Evolutionary conservation across 768 basidiomycete species (phyloP), one percentile per base, ranked within the genome.

Genomic region (Leccinum boreale): DNA sequence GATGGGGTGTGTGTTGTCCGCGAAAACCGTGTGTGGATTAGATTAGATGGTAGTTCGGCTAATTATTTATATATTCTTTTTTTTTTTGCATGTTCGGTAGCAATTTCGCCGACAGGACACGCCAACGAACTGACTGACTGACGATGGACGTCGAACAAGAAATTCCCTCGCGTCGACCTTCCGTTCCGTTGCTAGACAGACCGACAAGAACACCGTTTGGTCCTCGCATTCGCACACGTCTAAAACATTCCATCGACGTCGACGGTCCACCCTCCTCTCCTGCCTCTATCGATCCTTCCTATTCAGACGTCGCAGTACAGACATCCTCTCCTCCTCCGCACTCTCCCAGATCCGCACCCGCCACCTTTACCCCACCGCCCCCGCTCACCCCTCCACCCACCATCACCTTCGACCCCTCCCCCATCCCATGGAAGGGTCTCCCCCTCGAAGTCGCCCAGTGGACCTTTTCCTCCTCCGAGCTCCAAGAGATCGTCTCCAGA

Each of bases 371-470:
- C 2, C 12, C 65, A 3, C 70, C 70, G 2, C 60, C 69, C 5
- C 64, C 77, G 0, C 75, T 87, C 44, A 70, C 76, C 0, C 76
- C 78, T 0, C 81, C 86, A 0, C 79, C 82, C 2, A 55, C 75
- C 15, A 68, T 90, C 62, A 77, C 75, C 39, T 89, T 90, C 65
- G 84, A 86, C 5, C 69, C 79, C 10, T 65, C 71, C 0, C 78
- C 81, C n/a, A 76, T 89, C 17, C 73, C 77, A 50, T 90, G 83
- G 84, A 87, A 87, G 59, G 84, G 82, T 2, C 73, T 91, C 58
- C 81, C 88, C 0, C 74, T 89, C 24, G 86, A 90, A 58, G 85
- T 85, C 1, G 89, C 89, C 10, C 87, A 67, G 74, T 90, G 73
- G 82, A 83, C 68, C 68, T 81, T 66, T 61, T 75, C 65, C 73